Base-by-base conservation (phyloP, 305 asterid genomes). In the Euphrasia arctica region DNA sequence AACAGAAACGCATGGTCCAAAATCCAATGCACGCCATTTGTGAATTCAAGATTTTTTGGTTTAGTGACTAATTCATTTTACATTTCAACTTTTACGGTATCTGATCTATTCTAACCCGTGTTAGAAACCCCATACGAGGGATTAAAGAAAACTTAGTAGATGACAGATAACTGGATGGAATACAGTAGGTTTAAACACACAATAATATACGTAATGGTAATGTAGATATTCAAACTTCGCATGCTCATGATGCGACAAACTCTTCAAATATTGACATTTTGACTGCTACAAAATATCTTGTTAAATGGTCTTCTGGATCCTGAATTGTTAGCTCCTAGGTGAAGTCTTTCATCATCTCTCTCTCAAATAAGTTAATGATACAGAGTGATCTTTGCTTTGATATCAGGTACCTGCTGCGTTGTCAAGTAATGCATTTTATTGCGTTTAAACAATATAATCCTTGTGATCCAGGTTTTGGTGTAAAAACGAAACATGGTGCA, bases 401-500 rank as follows among this genome's bases (percentile, higher is more conserved):
- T 28, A 39, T 55, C 69, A 67, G 71, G 65, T 64, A 41, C 58
- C 42, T 7, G 14, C 7, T 45, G 51, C 51, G 29, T 36, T 11
- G 50, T 5, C 65, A 34, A 55, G 60, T 22, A 58, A 47, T 51
- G 47, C 50, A 4, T n/a, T 7, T 9, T 7, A 9, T 7, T 12
- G 34, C 59, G 39, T 56, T 66, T 63, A 62, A 34, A 43, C 50
- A 43, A 43, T 43, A 12, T 9, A 11, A 12, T 43, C 50, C 2
- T 45, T 25, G 29, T 32, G 61, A 45, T 58, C 71, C 41, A 54
- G 60, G 45, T 69, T 5, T 5, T 54, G n/a, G 39, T 54, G 54
- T 57, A 48, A 27, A 55, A 60, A 69, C 48, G 67, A 64, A 66
- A 61, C 42, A 49, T 61, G 34, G 50, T 12, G 15, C 52, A 7